phyloP scores from a whole-genome alignment of 352 stramenopile species.

The Globisporangium cystogenes region DNA sequence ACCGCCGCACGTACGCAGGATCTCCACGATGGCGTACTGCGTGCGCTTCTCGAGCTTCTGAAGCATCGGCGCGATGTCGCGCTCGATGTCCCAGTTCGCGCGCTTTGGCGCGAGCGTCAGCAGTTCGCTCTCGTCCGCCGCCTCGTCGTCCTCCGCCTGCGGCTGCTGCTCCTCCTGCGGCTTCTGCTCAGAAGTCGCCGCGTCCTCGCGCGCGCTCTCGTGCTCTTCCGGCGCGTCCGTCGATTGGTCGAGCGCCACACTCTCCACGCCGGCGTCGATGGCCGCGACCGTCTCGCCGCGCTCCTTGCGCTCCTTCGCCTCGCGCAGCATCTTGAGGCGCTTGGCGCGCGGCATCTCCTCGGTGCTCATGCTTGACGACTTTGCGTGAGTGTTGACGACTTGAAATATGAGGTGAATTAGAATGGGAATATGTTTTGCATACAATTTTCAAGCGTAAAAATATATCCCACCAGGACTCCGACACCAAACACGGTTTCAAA shows the following conservation, averaged over 20 bases:
- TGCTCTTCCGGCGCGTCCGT: slow-evolving; percentile 6
- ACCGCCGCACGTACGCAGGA: slow-evolving; percentile 50
- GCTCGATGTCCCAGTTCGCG: slow-evolving; percentile 86
- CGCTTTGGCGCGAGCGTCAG: slow-evolving; percentile 77
- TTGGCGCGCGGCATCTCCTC: slow-evolving; percentile 69
- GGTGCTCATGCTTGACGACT: slow-evolving; percentile 23
- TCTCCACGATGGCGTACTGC: slow-evolving; percentile 83
- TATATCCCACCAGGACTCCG: too few relatives aligned
- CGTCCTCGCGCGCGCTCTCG: not conserved
- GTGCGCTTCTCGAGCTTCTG: slow-evolving; percentile 84
- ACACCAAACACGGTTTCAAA: too few relatives aligned
- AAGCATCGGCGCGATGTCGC: slow-evolving; percentile 81
- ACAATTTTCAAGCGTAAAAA: too few relatives aligned
- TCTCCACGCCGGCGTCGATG: slow-evolving; percentile 6
- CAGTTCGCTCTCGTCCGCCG: slow-evolving; percentile 46
- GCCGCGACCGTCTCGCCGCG: slow-evolving; percentile 19
- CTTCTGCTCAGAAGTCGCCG: not conserved
- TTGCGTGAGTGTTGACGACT: slow-evolving; percentile 1
- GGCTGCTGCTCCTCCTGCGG: slow-evolving; percentile 19
- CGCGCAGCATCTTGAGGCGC: slow-evolving; percentile 78
- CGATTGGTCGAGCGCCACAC: slow-evolving; percentile 8
- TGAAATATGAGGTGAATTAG: not conserved
- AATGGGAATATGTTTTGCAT: not conserved
- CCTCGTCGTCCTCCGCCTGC: slow-evolving; percentile 16
- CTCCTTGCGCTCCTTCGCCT: slow-evolving; percentile 79